Evolutionary conservation across 306 rosid genomes (phyloP).

Genomic region (barrel medic (Medicago truncatula)): MtrunA17r5.0-ANR NC_053042.1:13857001-13857500

Average conservation of each 20-base stretch:
- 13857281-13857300: not conserved
- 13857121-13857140: not conserved
- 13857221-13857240: not conserved
- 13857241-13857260: too few species aligned
- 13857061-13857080: not conserved
- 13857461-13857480: not conserved
- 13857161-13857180: not conserved
- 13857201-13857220: not conserved
- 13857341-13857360: not conserved
- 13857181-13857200: not conserved
- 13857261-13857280: too few species aligned
- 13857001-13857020: too few species aligned
- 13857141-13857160: not conserved
- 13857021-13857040: not conserved
- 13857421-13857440: not conserved
- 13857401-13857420: not conserved
- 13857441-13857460: not conserved
- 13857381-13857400: not conserved
- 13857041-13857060: not conserved
- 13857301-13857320: not conserved
- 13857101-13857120: not conserved
- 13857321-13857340: not conserved
- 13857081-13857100: constrained; percentile 2
- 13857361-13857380: not conserved
- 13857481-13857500: not conserved